Evolutionary conservation across 192 early-diverging fungal species (phyloP).

Genomic region (Dissophora globulifera): DNA sequence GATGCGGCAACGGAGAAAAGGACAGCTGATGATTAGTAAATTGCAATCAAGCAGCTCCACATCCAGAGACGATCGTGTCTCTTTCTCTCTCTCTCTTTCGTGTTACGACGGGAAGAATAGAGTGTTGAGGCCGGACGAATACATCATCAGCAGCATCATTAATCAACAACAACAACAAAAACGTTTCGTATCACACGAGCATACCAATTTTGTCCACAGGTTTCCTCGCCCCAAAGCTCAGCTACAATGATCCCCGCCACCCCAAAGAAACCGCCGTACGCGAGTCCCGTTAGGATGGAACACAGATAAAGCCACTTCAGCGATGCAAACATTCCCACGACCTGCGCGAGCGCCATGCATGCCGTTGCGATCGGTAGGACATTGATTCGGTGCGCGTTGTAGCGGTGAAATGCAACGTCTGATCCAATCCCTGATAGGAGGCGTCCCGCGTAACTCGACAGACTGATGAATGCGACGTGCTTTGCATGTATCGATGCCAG

Average conservation of each 20-base stretch:
- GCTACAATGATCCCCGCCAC: constrained; percentile 48
- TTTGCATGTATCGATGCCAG: constrained; percentile 23
- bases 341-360: constrained; percentile 32
- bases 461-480: constrained; percentile 42
- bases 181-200: neutral
- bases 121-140: too few species aligned
- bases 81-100: too few species aligned
- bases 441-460: constrained; percentile 33
- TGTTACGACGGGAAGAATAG: too few species aligned
- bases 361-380: constrained; percentile 21
- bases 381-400: constrained; percentile 22
- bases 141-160: neutral
- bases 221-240: constrained; percentile 41
- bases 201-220: constrained; percentile 52
- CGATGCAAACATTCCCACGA: constrained; percentile 29
- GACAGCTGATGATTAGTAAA: too few species aligned
- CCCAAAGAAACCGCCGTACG: constrained; percentile 50
- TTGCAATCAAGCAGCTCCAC: too few species aligned
- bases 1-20: neutral
- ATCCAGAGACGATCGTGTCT: too few species aligned
- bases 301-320: constrained; percentile 27
- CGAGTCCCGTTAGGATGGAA: constrained; percentile 30
- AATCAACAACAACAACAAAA: neutral
- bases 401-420: constrained; percentile 18
- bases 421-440: constrained; percentile 24